phyloP scores from a whole-genome alignment of 208 protist genomes.

The Acanthamoeba culbertsoni region DNA sequence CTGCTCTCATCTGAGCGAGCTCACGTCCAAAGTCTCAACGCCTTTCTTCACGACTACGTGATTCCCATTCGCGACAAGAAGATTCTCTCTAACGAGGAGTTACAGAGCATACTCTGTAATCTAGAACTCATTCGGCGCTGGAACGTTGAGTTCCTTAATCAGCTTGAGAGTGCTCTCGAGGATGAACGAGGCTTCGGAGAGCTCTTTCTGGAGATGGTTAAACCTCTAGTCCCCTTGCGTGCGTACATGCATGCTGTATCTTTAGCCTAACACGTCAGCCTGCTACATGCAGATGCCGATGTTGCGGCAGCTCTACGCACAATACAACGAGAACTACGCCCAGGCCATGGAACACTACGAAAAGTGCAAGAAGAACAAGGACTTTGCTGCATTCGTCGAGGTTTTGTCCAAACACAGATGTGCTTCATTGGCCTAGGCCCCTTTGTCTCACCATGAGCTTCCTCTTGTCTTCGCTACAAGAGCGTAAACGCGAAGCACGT shows the following conservation, averaged over 20 bases:
- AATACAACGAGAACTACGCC: slow-evolving; percentile 55
- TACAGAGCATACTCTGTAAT: slow-evolving; percentile 27
- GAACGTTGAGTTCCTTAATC: slow-evolving; percentile 43
- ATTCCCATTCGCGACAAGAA: slow-evolving; percentile 43
- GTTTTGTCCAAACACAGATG: no score
- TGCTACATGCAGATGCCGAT: slow-evolving; percentile 52
- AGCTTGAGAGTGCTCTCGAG: slow-evolving; percentile 17
- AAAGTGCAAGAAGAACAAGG: slow-evolving; percentile 48
- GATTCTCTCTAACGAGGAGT: slow-evolving; percentile 7
- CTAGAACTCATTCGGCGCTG: slow-evolving; percentile 48
- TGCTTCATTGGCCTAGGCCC: no score
- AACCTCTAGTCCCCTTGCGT: not conserved
- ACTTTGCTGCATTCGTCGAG: slow-evolving; percentile 35
- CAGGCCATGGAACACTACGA: slow-evolving; percentile 50
- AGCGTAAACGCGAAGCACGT: not conserved
- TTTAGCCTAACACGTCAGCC: no score
- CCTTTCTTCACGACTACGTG: slow-evolving; percentile 47
- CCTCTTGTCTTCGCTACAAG: not conserved
- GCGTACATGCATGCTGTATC: not conserved
- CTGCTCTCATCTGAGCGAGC: slow-evolving; percentile 32
- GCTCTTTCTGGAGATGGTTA: slow-evolving; percentile 44
- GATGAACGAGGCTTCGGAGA: slow-evolving; percentile 24
- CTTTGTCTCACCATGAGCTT: no score
- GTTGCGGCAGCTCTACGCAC: slow-evolving; percentile 26
- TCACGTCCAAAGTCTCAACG: slow-evolving; percentile 31